Base-by-base conservation (phyloP, 2,329 filamentous ascomycete species). In the Pseudogymnoascus sp. region DNA sequence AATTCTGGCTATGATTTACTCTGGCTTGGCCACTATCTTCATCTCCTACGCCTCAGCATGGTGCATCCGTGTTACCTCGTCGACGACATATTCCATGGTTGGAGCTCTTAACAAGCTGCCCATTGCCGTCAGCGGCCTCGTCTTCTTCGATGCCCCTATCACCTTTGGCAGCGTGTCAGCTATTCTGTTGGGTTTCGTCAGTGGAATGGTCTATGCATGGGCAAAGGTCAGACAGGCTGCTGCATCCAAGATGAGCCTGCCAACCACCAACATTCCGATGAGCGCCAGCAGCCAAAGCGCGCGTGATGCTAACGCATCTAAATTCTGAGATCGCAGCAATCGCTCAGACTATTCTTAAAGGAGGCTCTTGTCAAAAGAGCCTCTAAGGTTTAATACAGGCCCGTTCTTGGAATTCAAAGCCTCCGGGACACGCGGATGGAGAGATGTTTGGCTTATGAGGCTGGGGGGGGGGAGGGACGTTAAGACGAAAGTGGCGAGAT, bases 31-130 rank as follows among this genome's bases (percentile, higher is more conserved):
- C 37, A 90, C 93, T 60, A 93, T 97, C 72, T 96, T 97, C 79
- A 99, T 99, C 76, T 97, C 93, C n/a, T 99, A 99, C 83, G 96
- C 92, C 73, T 97, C 93, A 14, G 95, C 95, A 38, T 99, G 95
- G 95, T 97, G 95, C 74, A 96, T 99, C 67, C 93, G 95, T 68
- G 90, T 96, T 67, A 97, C 95, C 6, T 96, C 93, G 0, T 97
- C 93, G 16, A 99, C 95, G 7, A 99, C 95, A 1, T 99, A 97
- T 81, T 96, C 91, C 31, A 97, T 99, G 93, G 95, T 97, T 63
- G 95, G 95, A 66, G 91, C 93, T 16, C 82, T 99, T 71, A 99
- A 99, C 84, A 99, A 99, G 82, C 87, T 99, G 33, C 95, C 95
- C 43, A 93, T 99, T 69, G 95, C 95, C 62, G 76, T 99, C 68